Evolutionary conservation across 106 monocot genomes (phyloP).

Genomic region (Dendrobium chrysotoxum): DNA sequence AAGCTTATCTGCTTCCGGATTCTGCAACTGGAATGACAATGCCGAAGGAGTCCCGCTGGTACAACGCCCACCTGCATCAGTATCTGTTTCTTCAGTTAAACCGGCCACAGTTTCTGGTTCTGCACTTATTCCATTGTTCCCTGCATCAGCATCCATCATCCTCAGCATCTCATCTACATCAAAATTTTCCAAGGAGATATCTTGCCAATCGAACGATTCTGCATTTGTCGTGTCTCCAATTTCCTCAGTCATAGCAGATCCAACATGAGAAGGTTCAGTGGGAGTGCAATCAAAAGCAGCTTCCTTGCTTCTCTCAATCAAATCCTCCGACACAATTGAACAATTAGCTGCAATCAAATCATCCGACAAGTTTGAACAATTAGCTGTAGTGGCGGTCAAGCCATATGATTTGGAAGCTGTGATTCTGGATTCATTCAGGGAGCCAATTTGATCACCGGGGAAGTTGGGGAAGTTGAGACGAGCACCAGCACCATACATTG

Average conservation of each 20-base stretch:
- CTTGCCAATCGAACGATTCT: neutral
- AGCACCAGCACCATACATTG: constrained; percentile 61
- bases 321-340: constrained; percentile 8
- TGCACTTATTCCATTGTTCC: neutral
- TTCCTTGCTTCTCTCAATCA: neutral
- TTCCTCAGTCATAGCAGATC: neutral
- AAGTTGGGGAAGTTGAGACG: constrained; percentile 69
- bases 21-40: too few species aligned
- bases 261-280: neutral
- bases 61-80: too few species aligned
- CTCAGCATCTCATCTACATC: constrained; percentile 31
- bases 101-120: too few species aligned
- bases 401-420: constrained; percentile 8
- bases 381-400: constrained; percentile 5
- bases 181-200: constrained; percentile 28
- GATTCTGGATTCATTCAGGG: neutral
- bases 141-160: constrained; percentile 26
- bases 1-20: too few species aligned
- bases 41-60: too few species aligned
- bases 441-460: neutral
- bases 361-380: too few species aligned
- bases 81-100: too few species aligned
- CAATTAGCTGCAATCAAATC: neutral
- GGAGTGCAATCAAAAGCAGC: too few species aligned
- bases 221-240: neutral